Percentiles rank a stretch among this genome's conserved stretches.
Evolutionary conservation across 805 yeast genomes (phyloP).

Genomic region (Blastobotrys terrestris): DNA sequence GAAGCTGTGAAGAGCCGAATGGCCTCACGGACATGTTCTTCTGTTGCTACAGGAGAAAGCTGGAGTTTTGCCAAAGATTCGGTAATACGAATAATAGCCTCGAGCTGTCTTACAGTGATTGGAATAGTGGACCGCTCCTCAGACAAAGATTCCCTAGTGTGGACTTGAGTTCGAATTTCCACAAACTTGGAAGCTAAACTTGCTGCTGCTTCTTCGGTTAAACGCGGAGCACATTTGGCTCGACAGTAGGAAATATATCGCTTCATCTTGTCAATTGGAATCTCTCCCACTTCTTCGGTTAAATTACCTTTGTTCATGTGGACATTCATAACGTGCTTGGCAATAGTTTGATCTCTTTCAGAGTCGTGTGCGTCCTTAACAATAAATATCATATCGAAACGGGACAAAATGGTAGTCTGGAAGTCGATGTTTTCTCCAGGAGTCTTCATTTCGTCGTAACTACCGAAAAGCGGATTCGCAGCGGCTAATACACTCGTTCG

Average conservation of each 20-base stretch:
- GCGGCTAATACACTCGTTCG: conserved; percentile 97
- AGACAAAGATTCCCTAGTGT: conserved; percentile 70
- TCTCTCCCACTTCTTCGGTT: conserved; percentile 63
- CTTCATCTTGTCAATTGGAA: conserved; percentile 86
- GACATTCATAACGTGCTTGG: conserved; percentile 89
- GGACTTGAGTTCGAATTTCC: conserved; percentile 76
- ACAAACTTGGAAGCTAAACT: conserved; percentile 88
- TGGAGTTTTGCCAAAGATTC: conserved; percentile 88
- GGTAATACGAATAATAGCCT: conserved; percentile 92
- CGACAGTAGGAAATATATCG: conserved; percentile 88
- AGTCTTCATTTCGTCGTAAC: conserved; percentile 91
- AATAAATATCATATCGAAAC: conserved; percentile 97
- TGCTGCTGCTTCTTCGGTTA: conserved; percentile 85
- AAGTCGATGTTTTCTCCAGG: conserved; percentile 98
- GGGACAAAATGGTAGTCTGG: conserved; percentile 91
- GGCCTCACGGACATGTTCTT: conserved; percentile 91
- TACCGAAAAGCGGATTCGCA: conserved; percentile 94
- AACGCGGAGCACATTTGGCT: conserved; percentile 84
- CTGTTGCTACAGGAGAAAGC: conserved; percentile 75
- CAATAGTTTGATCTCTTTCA: conserved; percentile 78
- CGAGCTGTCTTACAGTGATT: conserved; percentile 93
- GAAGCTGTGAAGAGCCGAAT: conserved; percentile 92
- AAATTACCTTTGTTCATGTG: conserved; percentile 70
- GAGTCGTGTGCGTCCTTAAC: conserved; percentile 93
- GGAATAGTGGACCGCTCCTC: conserved; percentile 94